Conservation (phyloP, 805 yeast genomes). For the Teunomyces kruisii region DNA sequence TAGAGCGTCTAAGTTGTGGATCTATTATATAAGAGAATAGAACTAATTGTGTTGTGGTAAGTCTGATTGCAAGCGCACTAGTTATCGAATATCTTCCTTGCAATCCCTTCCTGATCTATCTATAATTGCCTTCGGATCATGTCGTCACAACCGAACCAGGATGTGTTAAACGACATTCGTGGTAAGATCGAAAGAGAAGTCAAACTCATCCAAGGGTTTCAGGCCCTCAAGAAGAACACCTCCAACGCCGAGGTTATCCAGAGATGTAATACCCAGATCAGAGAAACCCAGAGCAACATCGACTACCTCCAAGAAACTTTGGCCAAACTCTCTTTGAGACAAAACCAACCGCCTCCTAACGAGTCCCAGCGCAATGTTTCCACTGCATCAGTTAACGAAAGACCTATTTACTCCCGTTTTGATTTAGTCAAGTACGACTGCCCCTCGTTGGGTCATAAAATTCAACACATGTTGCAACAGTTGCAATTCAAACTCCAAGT, state of each 20-base stretch:
- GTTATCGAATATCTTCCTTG: not conserved
- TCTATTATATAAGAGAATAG: not conserved
- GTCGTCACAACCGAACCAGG: slow-evolving; percentile 18
- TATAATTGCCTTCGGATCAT: not conserved
- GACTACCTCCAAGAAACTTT: slow-evolving; percentile 82
- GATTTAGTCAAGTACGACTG: slow-evolving; percentile 91
- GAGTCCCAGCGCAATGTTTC: slow-evolving; percentile 10
- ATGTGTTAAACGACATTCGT: slow-evolving; percentile 62
- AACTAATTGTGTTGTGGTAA: not conserved
- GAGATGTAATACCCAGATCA: slow-evolving; percentile 83
- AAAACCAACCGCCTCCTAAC: slow-evolving; percentile 8
- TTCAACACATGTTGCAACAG: slow-evolving; percentile 93
- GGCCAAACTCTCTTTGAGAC: slow-evolving; percentile 51
- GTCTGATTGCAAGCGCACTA: not conserved
- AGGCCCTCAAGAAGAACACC: slow-evolving; percentile 75
- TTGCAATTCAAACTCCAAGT: slow-evolving; percentile 91
- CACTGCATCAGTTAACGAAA: not conserved
- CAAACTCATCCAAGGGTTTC: slow-evolving; percentile 86
- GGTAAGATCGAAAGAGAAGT: slow-evolving; percentile 85
- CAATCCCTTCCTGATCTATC: not conserved
- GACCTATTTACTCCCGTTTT: slow-evolving; percentile 56
- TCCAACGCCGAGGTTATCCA: slow-evolving; percentile 80
- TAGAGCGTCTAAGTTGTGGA: not conserved
- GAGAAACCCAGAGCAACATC: slow-evolving; percentile 89
- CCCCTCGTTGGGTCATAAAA: slow-evolving; percentile 90